These are phyloP conservation scores for Fusarium robinianum DNA, from an alignment of 2,329 filamentous ascomycete species.

Conservation along the genomic window DNA sequence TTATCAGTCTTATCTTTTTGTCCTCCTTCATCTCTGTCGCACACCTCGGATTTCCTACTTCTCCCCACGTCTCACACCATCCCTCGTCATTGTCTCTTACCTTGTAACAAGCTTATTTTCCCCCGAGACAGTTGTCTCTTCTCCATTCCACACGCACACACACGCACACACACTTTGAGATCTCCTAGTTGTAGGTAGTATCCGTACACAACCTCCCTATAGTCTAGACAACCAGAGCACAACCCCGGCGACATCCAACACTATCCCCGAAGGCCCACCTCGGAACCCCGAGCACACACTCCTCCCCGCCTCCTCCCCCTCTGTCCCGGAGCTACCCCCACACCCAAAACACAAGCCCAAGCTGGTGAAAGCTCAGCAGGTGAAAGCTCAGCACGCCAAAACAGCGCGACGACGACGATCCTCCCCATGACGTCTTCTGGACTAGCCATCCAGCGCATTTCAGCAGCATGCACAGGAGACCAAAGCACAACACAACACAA, in stretches of 20 bases:
- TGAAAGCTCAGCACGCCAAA: no score
- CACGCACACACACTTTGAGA: constrained; percentile 16
- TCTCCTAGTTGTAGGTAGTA: constrained; percentile 13
- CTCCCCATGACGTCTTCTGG: no score
- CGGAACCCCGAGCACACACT: constrained; percentile 25
- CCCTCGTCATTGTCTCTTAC: constrained; percentile 4
- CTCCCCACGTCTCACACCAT: not conserved
- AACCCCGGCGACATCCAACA: not conserved
- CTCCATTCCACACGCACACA: not conserved
- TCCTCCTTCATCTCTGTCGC: no score
- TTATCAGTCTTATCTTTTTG: no score
- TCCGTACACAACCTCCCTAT: constrained; percentile 5
- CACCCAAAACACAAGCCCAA: no score
- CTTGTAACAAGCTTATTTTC: constrained; percentile 7
- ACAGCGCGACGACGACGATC: no score
- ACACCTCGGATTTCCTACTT: no score
- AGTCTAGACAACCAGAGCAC: constrained; percentile 2
- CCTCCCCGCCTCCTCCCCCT: constrained; percentile 7
- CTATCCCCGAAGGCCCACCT: constrained; percentile 17
- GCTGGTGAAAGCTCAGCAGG: no score
- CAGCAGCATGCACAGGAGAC: no score
- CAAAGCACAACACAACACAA: no score
- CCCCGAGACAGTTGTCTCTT: constrained; percentile 1
- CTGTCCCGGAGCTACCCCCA: not conserved
- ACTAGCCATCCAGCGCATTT: no score